These are phyloP conservation scores for Phaeosphaeriaceae sp. DNA, from an alignment of 2,329 filamentous ascomycete species.

Conservation along the genomic window DNA sequence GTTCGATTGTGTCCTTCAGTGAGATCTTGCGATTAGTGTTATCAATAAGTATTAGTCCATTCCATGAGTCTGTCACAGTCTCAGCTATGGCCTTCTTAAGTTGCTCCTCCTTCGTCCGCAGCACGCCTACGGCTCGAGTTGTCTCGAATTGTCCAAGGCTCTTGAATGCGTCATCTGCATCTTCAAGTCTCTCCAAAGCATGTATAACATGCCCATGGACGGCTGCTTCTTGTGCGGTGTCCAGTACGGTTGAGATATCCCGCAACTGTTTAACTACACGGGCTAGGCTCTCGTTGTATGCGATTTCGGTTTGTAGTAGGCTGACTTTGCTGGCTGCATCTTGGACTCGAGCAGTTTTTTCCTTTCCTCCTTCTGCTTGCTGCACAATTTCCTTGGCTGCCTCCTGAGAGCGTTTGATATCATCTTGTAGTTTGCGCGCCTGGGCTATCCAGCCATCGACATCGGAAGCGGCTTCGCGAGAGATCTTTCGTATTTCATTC, in stretches of 20 bases:
- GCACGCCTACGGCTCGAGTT: constrained; percentile 67
- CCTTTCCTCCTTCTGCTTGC: constrained; percentile 73
- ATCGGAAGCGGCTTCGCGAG: constrained; percentile 76
- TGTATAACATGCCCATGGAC: constrained; percentile 53
- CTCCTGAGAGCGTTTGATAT: constrained; percentile 80
- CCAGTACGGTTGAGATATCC: constrained; percentile 57
- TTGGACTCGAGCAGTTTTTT: constrained; percentile 68
- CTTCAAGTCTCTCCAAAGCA: constrained; percentile 58
- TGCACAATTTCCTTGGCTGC: constrained; percentile 82
- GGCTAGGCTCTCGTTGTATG: constrained; percentile 63
- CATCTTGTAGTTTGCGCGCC: constrained; percentile 81
- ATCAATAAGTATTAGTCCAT: constrained; percentile 69
- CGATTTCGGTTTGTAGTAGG: constrained; percentile 64
- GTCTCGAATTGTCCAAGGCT: constrained; percentile 66
- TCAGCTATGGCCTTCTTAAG: constrained; percentile 71
- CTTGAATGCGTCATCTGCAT: constrained; percentile 62
- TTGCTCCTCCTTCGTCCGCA: constrained; percentile 69
- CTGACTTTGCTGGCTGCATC: constrained; percentile 62
- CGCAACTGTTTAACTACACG: constrained; percentile 59
- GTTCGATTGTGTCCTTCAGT: constrained; percentile 59
- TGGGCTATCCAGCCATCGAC: constrained; percentile 86
- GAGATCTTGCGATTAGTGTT: constrained; percentile 60
- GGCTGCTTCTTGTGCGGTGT: constrained; percentile 54
- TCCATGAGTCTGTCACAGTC: constrained; percentile 74
- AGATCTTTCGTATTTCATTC: constrained; percentile 76